phyloP scores from a whole-genome alignment of 768 basidiomycete species.

The Gelatoporia subvermispora region DNA sequence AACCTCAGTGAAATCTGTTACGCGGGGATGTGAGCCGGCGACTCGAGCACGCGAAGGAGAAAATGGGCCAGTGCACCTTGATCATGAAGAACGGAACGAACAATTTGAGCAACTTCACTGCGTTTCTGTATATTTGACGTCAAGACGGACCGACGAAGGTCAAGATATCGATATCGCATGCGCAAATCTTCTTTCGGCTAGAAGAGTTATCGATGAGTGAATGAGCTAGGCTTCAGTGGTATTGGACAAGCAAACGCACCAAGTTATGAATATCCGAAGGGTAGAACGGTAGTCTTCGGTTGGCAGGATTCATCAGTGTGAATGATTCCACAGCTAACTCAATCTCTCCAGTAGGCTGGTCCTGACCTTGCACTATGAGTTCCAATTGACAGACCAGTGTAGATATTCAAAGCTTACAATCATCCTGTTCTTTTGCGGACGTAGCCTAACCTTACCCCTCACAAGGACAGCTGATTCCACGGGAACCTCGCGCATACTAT shows the following conservation, averaged over 20 bases:
- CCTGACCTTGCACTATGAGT: conserved; percentile 30
- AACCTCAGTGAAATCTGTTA: conserved; percentile 82
- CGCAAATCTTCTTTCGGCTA: conserved; percentile 86
- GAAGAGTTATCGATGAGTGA: not conserved
- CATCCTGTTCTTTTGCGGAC: conserved; percentile 60
- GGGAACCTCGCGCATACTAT: conserved; percentile 56
- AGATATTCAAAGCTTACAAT: conserved; percentile 33
- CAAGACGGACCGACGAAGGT: conserved; percentile 73
- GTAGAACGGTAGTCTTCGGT: conserved; percentile 69
- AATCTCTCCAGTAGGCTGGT: conserved; percentile 58
- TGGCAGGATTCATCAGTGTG: conserved; percentile 77
- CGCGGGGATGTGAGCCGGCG: conserved; percentile 1
- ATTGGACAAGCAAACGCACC: no score
- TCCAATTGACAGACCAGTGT: not conserved
- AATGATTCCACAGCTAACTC: conserved; percentile 73
- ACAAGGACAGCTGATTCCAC: conserved; percentile 76
- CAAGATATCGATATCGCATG: conserved; percentile 81
- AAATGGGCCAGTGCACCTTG: conserved; percentile 46
- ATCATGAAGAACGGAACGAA: conserved; percentile 68
- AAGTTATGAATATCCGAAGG: conserved; percentile 73
- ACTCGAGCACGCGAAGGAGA: not conserved
- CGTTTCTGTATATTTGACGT: conserved; percentile 78
- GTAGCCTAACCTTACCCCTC: conserved; percentile 62
- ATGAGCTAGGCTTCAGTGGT: no score
- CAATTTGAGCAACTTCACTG: conserved; percentile 74